Evolutionary conservation across 257 asterid species (phyloP).

Genomic region (Haberlea rhodopensis): DNA sequence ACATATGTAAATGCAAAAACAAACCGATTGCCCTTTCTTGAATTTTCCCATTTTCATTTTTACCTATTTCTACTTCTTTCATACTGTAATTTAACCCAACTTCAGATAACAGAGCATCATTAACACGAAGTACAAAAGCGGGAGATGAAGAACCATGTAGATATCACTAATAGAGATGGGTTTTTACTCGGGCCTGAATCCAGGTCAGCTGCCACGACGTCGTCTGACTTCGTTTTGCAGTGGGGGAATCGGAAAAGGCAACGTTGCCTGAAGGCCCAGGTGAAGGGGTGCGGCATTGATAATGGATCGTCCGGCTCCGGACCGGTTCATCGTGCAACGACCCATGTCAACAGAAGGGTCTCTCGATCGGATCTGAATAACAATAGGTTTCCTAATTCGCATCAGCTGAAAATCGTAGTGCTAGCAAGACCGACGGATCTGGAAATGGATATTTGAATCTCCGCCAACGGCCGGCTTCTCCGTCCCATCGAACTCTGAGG

Average conservation of each 20-base stretch:
- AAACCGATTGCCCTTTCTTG: no score
- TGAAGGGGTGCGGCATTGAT: slow-evolving; percentile 10
- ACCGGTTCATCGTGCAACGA: slow-evolving; percentile 28
- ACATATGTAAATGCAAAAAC: slow-evolving; percentile 18
- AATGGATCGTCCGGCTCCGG: slow-evolving; percentile 37
- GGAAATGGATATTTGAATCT: slow-evolving; percentile 60
- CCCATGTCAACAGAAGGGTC: slow-evolving; percentile 59
- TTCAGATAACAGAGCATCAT: no score
- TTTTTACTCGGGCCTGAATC: slow-evolving; percentile 52
- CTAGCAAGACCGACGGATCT: no score
- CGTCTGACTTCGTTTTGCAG: slow-evolving; percentile 73
- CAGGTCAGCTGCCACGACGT: slow-evolving; percentile 45
- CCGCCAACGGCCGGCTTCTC: slow-evolving; percentile 76
- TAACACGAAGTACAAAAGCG: not conserved
- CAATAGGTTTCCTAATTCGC: slow-evolving; percentile 28
- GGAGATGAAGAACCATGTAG: slow-evolving; percentile 54
- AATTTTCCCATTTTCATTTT: no score
- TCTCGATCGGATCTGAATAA: slow-evolving; percentile 50
- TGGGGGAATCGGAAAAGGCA: slow-evolving; percentile 83
- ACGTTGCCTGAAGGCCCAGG: slow-evolving; percentile 71
- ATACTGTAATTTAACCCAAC: no score
- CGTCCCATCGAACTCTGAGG: slow-evolving; percentile 63
- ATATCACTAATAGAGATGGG: slow-evolving; percentile 42
- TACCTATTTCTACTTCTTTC: no score
- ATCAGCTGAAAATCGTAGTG: slow-evolving; percentile 29